Evolutionary conservation across 1,284 basidiomycete genomes (phyloP), one percentile per base, ranked within the genome.

Genomic region (Exobasidium cylindrosporum): DNA sequence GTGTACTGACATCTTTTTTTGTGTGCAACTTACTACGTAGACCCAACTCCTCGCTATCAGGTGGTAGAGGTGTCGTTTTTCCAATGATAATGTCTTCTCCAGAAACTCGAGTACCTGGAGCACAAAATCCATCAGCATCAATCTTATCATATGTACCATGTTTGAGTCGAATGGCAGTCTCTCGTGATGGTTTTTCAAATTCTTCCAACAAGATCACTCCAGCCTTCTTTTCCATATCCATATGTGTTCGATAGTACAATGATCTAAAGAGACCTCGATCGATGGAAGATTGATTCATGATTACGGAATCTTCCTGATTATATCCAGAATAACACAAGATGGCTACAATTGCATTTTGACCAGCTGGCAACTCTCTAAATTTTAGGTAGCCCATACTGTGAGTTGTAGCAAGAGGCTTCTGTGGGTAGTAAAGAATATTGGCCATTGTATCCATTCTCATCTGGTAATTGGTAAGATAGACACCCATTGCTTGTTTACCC

Each of bases 221-320:
- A 68, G 90, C 90, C 83, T 92, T 94, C 86, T 97, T 97, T 84
- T 98, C 95, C 64, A 94, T 86, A 81, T 98, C 95, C 88, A 92
- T 80, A 81, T 98, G 97, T 66, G 92, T 93, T 72, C 96, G 88
- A 82, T 97, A 98, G 82, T 98, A 99, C 78, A 99, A 89, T 83
- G 93, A 96, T 30, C 95, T 88, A 89, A 99, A 98, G 35, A 99
- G 85, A 64, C 96, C 95, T 61, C 96, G 90, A 79, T 98, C 95
- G 76, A 98, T 92, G 23, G 95, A 96, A 69, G 90, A 92, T 82
- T 99, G 95, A 81, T 98, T 98, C 95, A 98, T 97, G 82, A 99
- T 98, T 81, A 99, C 95, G 69, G 96, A 98, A 86, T 98, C 96
- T 87, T 98, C 96, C 82, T 98, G 96, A 82, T 99, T 98, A 83